Evolutionary conservation across 2,329 filamentous ascomycete species (phyloP), one percentile per base, ranked within the genome.

Genomic region (Bipolaris victoriae): DNA sequence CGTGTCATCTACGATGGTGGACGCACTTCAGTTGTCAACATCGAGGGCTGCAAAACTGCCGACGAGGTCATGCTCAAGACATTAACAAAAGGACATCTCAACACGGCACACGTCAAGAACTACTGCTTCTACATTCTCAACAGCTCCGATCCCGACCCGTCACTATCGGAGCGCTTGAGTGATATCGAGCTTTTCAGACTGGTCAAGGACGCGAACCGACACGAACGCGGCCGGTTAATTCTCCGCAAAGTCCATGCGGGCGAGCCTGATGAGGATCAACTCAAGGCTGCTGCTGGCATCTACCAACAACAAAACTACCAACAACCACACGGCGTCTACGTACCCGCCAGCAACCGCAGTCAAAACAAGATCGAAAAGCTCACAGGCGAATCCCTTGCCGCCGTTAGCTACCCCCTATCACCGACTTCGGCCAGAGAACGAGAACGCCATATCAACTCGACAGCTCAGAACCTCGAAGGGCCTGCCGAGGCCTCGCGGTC

Each of bases 91-190:
- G 91, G 97, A 62, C 88, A 88, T 39, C 84, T 97, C 29, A 90
- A 92, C 20, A 92, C 97, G 72, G 91, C 94, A 61, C 92, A 97
- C 70, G 90, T 95, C 74, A 87, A 92, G 69, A 97, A 96, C 71
- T 98, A 97, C 79, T 97, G 93, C 80, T 98, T 99, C 79, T 98
- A 95, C 82, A 89, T 97, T 1, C 82, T 98, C 57, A 89, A 91
- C 64, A 94, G 93, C 49, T 81, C 92, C 37, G 92, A 97, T 46
- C 88, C 93, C 1, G 89, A 95, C 65, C 89, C 92, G 29, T 85
- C 84, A 48, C 88, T 92, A 71, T 96, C 91, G 74, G 88, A 92
- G 58, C 88, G 91, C 48, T 82, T 98, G 37, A 88, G 89, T 33
- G 95, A 99, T 70, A 88, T 87, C 4, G 95, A 99, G 74, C 81